Base-by-base conservation (phyloP, 2,329 filamentous ascomycete species). In the Cryoendolithus antarcticus region DNA sequence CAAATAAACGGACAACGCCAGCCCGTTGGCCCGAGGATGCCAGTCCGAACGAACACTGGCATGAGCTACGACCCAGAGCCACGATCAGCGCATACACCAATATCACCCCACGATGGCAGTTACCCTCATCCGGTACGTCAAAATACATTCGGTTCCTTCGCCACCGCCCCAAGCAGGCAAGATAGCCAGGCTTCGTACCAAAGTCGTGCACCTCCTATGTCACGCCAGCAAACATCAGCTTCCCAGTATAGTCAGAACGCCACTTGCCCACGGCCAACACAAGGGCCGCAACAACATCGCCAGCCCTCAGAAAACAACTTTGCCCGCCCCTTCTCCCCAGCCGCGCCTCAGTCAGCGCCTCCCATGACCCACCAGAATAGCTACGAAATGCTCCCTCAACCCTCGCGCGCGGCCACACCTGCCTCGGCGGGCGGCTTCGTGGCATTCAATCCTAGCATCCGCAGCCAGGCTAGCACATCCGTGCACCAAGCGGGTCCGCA, bases 351-450 rank as follows among this genome's bases (percentile, higher is more conserved):
- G 31, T 32, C 37, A 15, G 37, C 29, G 29, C 43, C 39, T 4
- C 37, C 33, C 4, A 40, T 45, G 1, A 39, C 24, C 7, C 24
- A 27, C 24, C 24, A 27, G 7, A 8, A 57, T 19, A 53, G 51
- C 47, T 58, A 57, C 40, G 56, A 59, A 42, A 58, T 59, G 56
- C 50, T 43, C 13, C 9, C 44, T 3, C 43, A 51, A 27, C 24
- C 24, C 24, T 27, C 24, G 5, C 24, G 24, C 5, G 24, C 24
- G 5, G 24, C 24, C 7, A 27, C 24, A 27, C 24, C 24, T 7
- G 24, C 24, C 7, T 27, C 24, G 5, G 24, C 33, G 4, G 45
- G 47, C 28, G 46, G 47, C 29, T 59, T 58, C 38, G 44, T 53
- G 5, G 52, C 57, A 10, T 60, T 59, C 54, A 57, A 54, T 29